phyloP scores from a whole-genome alignment of 805 yeast species.

The Kazachstania viticola region DNA sequence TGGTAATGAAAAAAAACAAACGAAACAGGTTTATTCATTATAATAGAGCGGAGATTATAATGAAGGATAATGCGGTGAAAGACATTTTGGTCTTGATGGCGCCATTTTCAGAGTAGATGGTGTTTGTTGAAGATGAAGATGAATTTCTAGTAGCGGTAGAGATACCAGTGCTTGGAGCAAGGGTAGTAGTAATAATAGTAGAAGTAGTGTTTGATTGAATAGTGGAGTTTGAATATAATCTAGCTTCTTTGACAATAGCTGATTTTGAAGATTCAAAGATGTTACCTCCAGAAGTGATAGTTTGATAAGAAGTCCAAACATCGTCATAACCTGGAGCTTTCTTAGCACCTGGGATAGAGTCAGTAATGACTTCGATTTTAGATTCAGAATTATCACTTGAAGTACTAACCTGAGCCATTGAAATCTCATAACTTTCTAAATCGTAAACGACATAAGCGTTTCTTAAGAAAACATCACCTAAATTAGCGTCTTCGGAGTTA shows the following conservation, averaged over 20 bases:
- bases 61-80: too few species aligned
- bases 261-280: conserved; percentile 9
- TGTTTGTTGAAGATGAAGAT: too few species aligned
- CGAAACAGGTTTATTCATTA: too few species aligned
- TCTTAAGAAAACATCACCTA: conserved; percentile 47
- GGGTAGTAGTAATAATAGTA: too few species aligned
- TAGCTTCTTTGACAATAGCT: too few species aligned
- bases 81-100: too few species aligned
- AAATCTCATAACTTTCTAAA: conserved; percentile 41
- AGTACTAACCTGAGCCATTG: conserved; percentile 34
- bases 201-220: too few species aligned
- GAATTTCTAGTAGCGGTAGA: too few species aligned
- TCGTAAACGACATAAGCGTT: conserved; percentile 55
- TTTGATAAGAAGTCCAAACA: conserved; percentile 28
- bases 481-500: conserved; percentile 22
- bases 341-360: conserved; percentile 36
- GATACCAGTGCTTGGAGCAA: too few species aligned
- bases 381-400: background rate
- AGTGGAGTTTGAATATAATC: conserved; percentile 1
- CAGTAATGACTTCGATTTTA: conserved; percentile 6
- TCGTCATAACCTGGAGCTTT: conserved; percentile 36
- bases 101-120: too few species aligned
- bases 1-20: too few species aligned
- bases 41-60: too few species aligned
- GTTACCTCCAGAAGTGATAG: conserved; percentile 19